Conservation (phyloP, 2,329 filamentous ascomycete genomes). For the Cladosporium sp. region DNA sequence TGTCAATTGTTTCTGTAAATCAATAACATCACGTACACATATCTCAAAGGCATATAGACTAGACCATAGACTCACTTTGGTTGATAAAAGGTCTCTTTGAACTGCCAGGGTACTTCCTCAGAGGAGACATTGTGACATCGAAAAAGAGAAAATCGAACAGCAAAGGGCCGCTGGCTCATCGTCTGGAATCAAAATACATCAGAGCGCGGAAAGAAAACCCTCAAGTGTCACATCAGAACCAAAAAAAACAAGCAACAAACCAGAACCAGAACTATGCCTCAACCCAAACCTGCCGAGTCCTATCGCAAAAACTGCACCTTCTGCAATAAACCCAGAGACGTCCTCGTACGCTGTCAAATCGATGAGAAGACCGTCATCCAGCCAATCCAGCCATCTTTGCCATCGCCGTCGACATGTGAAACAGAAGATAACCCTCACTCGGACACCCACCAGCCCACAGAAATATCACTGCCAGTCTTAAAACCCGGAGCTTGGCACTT, state of each 20-base stretch:
- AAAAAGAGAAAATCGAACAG: too few species aligned
- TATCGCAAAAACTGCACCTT: conserved; percentile 39
- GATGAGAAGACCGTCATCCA: conserved; percentile 26
- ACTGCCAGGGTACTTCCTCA: too few species aligned
- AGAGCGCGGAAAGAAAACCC: too few species aligned
- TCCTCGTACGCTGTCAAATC: conserved; percentile 43
- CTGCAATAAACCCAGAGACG: conserved; percentile 34
- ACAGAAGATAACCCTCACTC: neutral
- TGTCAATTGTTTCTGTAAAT: too few species aligned
- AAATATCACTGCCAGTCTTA: neutral
- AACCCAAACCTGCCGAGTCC: neutral
- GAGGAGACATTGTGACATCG: too few species aligned
- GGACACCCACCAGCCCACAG: neutral
- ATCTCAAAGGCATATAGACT: too few species aligned
- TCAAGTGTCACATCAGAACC: too few species aligned
- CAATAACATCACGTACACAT: too few species aligned
- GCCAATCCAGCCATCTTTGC: neutral
- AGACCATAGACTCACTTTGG: too few species aligned
- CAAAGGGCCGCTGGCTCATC: too few species aligned
- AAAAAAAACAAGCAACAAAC: neutral
- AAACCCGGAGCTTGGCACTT: conserved; percentile 38
- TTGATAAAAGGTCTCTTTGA: too few species aligned
- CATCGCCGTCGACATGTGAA: neutral
- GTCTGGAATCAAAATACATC: too few species aligned
- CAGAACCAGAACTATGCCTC: neutral